Evolutionary conservation across 805 yeast species (phyloP).

Genomic region (Yarrowia porcina): DNA sequence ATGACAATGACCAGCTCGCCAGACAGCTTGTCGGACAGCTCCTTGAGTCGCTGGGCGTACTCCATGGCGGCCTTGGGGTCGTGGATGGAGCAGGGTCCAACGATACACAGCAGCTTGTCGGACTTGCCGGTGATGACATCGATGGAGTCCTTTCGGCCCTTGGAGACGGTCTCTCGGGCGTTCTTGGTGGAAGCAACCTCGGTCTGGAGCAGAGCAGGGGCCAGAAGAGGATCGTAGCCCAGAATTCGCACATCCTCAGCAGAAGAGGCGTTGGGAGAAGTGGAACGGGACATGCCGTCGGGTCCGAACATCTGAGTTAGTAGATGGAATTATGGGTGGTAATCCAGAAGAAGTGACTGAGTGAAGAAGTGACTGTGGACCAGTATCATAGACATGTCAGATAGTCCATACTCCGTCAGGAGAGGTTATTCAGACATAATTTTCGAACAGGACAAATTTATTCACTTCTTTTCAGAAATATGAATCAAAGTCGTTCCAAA

Average conservation of each 20-base stretch:
- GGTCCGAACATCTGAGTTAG: slow-evolving; percentile 38
- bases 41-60: slow-evolving; percentile 68
- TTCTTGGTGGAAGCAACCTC: slow-evolving; percentile 67
- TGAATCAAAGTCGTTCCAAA: too few relatives aligned
- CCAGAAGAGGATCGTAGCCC: slow-evolving; percentile 91
- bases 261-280: slow-evolving; percentile 56
- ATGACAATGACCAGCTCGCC: slow-evolving; percentile 79
- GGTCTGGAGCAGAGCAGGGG: slow-evolving; percentile 86
- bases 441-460: too few relatives aligned
- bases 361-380: too few relatives aligned
- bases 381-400: too few relatives aligned
- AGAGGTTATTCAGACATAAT: too few relatives aligned
- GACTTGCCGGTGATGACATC: slow-evolving; percentile 69
- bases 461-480: too few relatives aligned
- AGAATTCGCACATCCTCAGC: slow-evolving; percentile 55
- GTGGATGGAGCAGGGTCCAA: slow-evolving; percentile 97
- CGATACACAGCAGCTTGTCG: slow-evolving; percentile 82
- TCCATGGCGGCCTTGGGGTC: slow-evolving; percentile 87
- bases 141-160: slow-evolving; percentile 76
- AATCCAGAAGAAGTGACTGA: too few relatives aligned
- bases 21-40: slow-evolving; percentile 63
- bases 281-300: slow-evolving; percentile 37
- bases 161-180: slow-evolving; percentile 60
- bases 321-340: background rate
- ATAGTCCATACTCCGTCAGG: too few relatives aligned